Base-by-base conservation (phyloP, 169 alveolate species). In the Plasmodium coatneyi region DNA sequence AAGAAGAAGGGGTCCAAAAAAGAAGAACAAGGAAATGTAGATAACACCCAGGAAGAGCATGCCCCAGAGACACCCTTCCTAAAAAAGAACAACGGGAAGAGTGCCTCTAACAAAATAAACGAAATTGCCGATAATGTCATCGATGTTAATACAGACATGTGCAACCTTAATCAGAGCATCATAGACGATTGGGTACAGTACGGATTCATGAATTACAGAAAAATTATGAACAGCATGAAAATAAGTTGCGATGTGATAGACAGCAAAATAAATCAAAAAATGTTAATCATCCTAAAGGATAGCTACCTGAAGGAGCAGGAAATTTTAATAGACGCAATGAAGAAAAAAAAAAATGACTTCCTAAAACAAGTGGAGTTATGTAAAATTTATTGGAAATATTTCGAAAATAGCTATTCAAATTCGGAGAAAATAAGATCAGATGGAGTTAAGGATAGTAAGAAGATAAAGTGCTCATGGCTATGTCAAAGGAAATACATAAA, bases 361-460 rank as follows among this genome's bases (percentile, higher is more conserved):
- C 76, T 91, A 34, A 91, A 91, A 81, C 95, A 91, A 41, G 52
- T 91, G 43, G 95, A 91, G 39, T 16, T 46, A 1, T 80, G 95
- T 81, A 91, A 91, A 81, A 30, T 30, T 6, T 80, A 71, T 91
- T 91, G 95, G 95, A 91, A 81, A 49, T 28, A 46, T 80, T 91
- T 91, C 74, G 95, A 91, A 91, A 91, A 91, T 82, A 91, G 95
- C 22, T 91, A 91, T 91, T 80, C 92, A 9, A 91, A 91, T 70
- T 91, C 95, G 14, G 95, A 91, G 49, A 36, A 71, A 71, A 71
- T 80, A 12, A 39, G 95, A 46, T 80, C 95, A 19, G 84, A 91
- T 91, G 92, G 95, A 43, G 52, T 80, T 43, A 80, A 52, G 28
- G 92, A 80, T 81, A 71, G 92, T 4, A 91, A 91, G 74, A 91